Conservation (phyloP, 1,284 basidiomycete species). For the Irpex rosettiformis region DNA sequence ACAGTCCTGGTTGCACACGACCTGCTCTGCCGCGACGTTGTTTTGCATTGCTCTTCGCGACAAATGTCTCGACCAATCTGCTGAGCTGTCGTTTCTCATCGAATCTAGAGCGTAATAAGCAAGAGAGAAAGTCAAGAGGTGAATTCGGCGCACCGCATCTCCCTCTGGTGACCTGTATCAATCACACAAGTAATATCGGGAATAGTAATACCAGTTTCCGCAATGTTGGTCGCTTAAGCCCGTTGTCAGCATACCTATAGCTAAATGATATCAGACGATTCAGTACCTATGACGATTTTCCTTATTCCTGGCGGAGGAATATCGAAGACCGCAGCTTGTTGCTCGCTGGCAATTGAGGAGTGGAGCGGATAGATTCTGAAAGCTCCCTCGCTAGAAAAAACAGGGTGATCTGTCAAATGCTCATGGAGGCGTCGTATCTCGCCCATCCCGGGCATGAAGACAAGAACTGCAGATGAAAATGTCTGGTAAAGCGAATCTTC, state of each 20-base stretch:
- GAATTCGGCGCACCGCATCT: constrained; percentile 66
- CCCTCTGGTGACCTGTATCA: constrained; percentile 91
- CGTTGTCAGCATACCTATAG: background rate
- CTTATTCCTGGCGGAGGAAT: constrained; percentile 75
- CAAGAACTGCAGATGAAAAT: constrained; percentile 82
- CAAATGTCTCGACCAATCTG: constrained; percentile 88
- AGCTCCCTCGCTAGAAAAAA: constrained; percentile 61
- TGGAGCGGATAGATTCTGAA: constrained; percentile 93
- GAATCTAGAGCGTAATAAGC: constrained; percentile 50
- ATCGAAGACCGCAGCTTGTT: constrained; percentile 89
- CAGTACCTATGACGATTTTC: constrained; percentile 89
- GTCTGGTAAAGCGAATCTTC: constrained; percentile 47
- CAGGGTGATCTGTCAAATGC: constrained; percentile 71
- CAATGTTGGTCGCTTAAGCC: constrained; percentile 72
- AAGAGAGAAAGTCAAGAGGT: background rate
- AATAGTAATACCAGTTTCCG: constrained; percentile 90
- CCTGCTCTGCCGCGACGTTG: constrained; percentile 92
- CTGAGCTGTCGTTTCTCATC: constrained; percentile 98
- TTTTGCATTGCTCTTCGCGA: constrained; percentile 91
- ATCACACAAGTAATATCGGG: constrained; percentile 98
- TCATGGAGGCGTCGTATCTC: constrained; percentile 93
- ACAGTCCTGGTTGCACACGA: constrained; percentile 87
- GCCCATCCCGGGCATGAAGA: constrained; percentile 93
- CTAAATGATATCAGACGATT: background rate
- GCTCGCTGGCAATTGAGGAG: constrained; percentile 88